These are phyloP conservation scores for Alternaria incomplexa DNA, from an alignment of 2,329 filamentous ascomycete genomes.

Conservation along the genomic window DNA sequence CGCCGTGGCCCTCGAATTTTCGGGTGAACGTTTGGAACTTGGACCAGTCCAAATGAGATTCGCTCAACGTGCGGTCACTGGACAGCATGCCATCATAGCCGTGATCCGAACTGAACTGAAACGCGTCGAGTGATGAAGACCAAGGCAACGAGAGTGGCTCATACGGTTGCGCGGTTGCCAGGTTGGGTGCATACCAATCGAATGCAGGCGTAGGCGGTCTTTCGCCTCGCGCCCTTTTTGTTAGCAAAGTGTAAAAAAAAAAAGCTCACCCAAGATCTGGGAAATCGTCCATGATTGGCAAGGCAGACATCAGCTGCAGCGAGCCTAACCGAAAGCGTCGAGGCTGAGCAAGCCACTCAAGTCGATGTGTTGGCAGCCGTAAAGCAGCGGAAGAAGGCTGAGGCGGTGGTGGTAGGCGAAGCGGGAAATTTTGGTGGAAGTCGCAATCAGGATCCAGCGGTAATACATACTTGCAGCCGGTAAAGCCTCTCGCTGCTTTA, in stretches of 20 bases:
- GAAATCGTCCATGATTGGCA: constrained; percentile 3
- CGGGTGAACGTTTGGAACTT: no score
- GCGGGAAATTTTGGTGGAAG: not conserved
- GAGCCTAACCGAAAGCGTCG: not conserved
- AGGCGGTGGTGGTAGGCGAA: not conserved
- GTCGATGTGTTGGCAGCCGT: not conserved
- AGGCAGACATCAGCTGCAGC: not conserved
- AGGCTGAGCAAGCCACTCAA: not conserved
- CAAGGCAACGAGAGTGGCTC: no score
- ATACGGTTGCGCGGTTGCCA: no score
- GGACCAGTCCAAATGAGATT: no score
- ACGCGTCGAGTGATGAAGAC: no score
- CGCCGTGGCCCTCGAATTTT: no score
- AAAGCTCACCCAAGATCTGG: not conserved
- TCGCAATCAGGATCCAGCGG: not conserved
- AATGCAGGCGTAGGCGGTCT: no score
- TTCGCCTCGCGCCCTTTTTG: constrained; percentile 7
- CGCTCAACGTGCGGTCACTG: no score
- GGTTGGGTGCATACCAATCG: no score
- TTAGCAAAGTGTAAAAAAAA: constrained; percentile 5
- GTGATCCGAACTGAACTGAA: no score
- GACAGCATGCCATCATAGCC: no score
- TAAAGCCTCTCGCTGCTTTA: not conserved
- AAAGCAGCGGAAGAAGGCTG: constrained; percentile 1
- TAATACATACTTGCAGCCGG: not conserved